Conservation (phyloP, 345 rosid species). For the Arabis alpina region DNA sequence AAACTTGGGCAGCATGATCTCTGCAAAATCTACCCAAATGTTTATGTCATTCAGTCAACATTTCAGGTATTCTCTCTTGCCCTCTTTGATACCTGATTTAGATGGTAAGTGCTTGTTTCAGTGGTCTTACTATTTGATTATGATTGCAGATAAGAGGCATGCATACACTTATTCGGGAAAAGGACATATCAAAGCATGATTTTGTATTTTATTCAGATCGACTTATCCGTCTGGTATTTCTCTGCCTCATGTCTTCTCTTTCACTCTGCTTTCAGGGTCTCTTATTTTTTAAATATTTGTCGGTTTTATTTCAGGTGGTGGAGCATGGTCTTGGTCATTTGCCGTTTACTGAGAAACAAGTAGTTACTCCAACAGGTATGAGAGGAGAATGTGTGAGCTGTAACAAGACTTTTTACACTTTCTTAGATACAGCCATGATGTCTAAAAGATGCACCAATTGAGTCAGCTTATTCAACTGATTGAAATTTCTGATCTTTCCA, state of each 20-base stretch:
- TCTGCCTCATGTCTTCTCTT: slow-evolving; percentile 27
- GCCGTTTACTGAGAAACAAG: slow-evolving; percentile 97
- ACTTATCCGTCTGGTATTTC: slow-evolving; percentile 85
- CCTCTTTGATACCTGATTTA: slow-evolving; percentile 2
- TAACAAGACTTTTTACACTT: slow-evolving; percentile 15
- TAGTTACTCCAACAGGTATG: slow-evolving; percentile 89
- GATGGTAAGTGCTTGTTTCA: neutral
- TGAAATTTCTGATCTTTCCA: slow-evolving; percentile 17
- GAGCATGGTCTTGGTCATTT: slow-evolving; percentile 99
- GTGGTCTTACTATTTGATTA: slow-evolving; percentile 35
- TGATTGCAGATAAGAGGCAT: slow-evolving; percentile 89
- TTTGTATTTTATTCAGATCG: slow-evolving; percentile 97
- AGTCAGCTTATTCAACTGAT: slow-evolving; percentile 6
- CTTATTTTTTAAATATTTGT: neutral
- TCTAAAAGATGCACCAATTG: too few species aligned
- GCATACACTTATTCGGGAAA: slow-evolving; percentile 98
- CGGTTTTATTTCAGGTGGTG: slow-evolving; percentile 65
- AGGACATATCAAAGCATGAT: slow-evolving; percentile 93
- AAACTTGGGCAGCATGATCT: slow-evolving; percentile 96
- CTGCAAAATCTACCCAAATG: slow-evolving; percentile 91
- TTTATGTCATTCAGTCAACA: slow-evolving; percentile 80
- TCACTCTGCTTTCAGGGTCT: slow-evolving; percentile 20
- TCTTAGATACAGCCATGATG: neutral
- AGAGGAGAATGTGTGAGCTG: slow-evolving; percentile 22
- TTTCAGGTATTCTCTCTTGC: slow-evolving; percentile 63